A percentile compares a stretch with the other conserved stretches of the same genome.
Conservation (phyloP, 1,139 yeast species). For the Saccharomyces hybrid region DNA sequence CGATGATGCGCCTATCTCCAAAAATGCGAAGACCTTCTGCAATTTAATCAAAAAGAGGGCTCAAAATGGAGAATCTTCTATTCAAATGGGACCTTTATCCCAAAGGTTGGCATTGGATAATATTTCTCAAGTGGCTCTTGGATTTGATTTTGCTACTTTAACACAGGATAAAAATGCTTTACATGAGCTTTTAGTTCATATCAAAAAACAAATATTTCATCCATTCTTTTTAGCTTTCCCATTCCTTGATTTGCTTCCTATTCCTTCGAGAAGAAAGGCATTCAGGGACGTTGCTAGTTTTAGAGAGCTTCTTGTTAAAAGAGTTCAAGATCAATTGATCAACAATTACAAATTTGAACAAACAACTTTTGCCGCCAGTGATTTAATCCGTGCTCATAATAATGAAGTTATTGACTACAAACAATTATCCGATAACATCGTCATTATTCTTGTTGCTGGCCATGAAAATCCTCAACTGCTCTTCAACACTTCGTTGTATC, state of each 20-base stretch:
- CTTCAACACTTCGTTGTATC: conserved; percentile 42
- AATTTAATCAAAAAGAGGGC: conserved; percentile 20
- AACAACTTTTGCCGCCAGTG: conserved; percentile 30
- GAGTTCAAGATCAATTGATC: conserved; percentile 27
- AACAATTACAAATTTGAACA: conserved; percentile 32
- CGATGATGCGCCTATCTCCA: conserved; percentile 33
- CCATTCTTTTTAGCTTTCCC: conserved; percentile 54
- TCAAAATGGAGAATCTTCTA: conserved; percentile 2
- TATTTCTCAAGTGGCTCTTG: conserved; percentile 45
- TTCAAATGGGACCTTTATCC: conserved; percentile 37
- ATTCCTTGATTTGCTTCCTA: conserved; percentile 43
- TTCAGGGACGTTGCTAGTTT: conserved; percentile 40
- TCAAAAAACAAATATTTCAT: conserved; percentile 49
- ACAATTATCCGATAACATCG: conserved; percentile 51
- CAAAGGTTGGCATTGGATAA: conserved; percentile 47
- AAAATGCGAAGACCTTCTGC: conserved; percentile 33
- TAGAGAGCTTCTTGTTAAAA: conserved; percentile 33
- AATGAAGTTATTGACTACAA: conserved; percentile 36
- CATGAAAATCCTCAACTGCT: conserved; percentile 58
- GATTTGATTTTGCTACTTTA: conserved; percentile 40
- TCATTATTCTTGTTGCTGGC: conserved; percentile 52
- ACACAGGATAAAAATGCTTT: conserved; percentile 30
- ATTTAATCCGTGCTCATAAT: conserved; percentile 37
- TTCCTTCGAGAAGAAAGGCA: conserved; percentile 43
- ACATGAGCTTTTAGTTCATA: conserved; percentile 37